Evolutionary conservation across 2,329 filamentous ascomycete genomes (phyloP).

Genomic region (Aspergillus sergii): DNA sequence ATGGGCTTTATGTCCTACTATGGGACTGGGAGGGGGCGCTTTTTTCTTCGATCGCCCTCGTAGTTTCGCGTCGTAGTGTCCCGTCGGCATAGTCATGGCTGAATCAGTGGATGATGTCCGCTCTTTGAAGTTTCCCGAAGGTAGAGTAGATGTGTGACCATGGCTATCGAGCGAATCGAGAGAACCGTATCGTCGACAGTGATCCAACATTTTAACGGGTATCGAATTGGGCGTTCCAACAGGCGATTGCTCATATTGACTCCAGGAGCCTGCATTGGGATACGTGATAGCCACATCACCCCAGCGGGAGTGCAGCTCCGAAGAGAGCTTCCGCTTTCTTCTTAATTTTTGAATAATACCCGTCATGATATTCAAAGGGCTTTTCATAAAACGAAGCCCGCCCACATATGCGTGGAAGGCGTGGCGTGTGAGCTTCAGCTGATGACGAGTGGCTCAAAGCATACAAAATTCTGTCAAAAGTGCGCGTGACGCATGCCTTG

Average conservation of each 20-base stretch:
- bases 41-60: slow-evolving; percentile 23
- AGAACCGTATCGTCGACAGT: slow-evolving; percentile 18
- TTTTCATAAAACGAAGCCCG: slow-evolving; percentile 27
- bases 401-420: slow-evolving; percentile 14
- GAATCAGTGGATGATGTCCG: slow-evolving; percentile 18
- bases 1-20: background rate
- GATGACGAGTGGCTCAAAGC: background rate
- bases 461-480: background rate
- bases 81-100: slow-evolving; percentile 27
- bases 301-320: slow-evolving; percentile 43
- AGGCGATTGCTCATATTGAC: slow-evolving; percentile 37
- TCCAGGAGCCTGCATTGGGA: slow-evolving; percentile 47
- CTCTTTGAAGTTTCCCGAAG: slow-evolving; percentile 1
- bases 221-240: slow-evolving; percentile 14
- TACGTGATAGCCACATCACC: slow-evolving; percentile 44
- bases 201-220: slow-evolving; percentile 11
- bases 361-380: slow-evolving; percentile 31
- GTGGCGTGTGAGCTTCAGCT: slow-evolving; percentile 13
- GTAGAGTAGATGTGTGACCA: background rate
- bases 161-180: slow-evolving; percentile 14
- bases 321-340: slow-evolving; percentile 38
- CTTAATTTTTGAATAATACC: slow-evolving; percentile 35
- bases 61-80: slow-evolving; percentile 35
- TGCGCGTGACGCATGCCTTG: slow-evolving; percentile 1
- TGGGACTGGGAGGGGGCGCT: background rate